These are phyloP conservation scores for Neofusicoccum sp. DNA, from an alignment of 2,329 filamentous ascomycete genomes.

Conservation along the genomic window DNA sequence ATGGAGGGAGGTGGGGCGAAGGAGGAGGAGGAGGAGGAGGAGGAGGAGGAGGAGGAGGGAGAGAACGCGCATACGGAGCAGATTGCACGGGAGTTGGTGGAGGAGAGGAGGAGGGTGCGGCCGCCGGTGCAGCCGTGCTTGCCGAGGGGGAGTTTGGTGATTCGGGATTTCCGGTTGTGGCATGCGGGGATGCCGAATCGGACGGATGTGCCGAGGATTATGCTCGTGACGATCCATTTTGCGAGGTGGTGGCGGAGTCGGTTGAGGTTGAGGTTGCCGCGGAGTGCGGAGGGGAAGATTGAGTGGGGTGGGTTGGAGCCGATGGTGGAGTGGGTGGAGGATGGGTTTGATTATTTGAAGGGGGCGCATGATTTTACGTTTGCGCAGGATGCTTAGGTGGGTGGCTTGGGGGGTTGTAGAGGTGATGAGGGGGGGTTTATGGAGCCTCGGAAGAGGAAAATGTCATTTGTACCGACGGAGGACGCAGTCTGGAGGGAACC, in stretches of 20 bases:
- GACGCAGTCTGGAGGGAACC: no score
- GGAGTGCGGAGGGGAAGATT: background rate
- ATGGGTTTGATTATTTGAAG: background rate
- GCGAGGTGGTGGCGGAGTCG: slow-evolving; percentile 55
- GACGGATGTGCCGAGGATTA: slow-evolving; percentile 37
- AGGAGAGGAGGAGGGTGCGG: slow-evolving; percentile 36
- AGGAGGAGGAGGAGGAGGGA: no score
- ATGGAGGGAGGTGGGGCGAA: background rate
- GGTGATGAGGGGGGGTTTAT: no score
- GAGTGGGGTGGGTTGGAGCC: background rate
- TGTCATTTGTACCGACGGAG: no score
- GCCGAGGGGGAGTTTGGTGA: slow-evolving; percentile 55
- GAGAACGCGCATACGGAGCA: no score
- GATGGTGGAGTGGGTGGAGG: background rate
- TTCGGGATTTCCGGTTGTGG: slow-evolving; percentile 62
- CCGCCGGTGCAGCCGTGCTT: slow-evolving; percentile 53
- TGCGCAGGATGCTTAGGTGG: no score
- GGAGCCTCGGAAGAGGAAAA: no score
- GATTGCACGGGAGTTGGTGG: slow-evolving; percentile 35
- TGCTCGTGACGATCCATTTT: slow-evolving; percentile 49
- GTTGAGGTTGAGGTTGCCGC: background rate
- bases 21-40: slow-evolving; percentile 17
- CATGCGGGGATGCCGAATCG: slow-evolving; percentile 63
- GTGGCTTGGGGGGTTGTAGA: no score
- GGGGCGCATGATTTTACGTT: background rate